Evolutionary conservation across 2,329 filamentous ascomycete species (phyloP), one percentile per base, ranked within the genome.

Genomic region (Ilyonectria sp.): DNA sequence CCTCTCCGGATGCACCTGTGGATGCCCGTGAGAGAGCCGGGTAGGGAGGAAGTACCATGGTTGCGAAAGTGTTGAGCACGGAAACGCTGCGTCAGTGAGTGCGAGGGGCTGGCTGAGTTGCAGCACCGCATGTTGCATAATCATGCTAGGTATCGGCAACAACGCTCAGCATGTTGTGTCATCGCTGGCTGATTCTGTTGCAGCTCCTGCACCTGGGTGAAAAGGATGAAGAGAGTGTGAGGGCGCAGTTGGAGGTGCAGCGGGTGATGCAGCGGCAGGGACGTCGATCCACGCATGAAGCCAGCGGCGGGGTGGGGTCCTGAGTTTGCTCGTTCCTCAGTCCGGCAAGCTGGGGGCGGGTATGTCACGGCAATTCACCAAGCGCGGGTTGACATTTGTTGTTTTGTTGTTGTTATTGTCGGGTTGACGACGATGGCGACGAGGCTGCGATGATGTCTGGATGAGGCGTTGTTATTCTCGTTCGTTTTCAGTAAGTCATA

Each of bases 271-370:
- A 69, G 60, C 69, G 67, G 68, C 61, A 71, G 68, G 61, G 66
- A 63, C 63, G 70, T 65, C 64, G 73, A 74, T 74, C 66, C 63
- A 55, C 69, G 65, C 72, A 72, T 60, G 59, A 31, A 43, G 56
- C 60, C 60, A 63, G 53, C 63, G 63, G 37, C 61, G 33, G 46
- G 57, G 63, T 69, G 62, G 47, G 55, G 67, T 65, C 49, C 37
- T 65, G 56, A 33, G 53, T 67, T 65, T 52, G 64, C 53, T 63
- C 59, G 67, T 71, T 72, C 55, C 56, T 68, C 53, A 62, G 55
- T 56, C 46, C 35, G 21, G 50, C 58, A 69, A 71, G 71, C 69
- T 73, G 11, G 31, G n/a, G 50, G 50, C 19, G 10, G 15, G n/a
- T 33, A 19, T 35, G 19, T 5, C 17, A 53, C n/a, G 33, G 29